Evolutionary conservation across 148 eudicot species (phyloP).

Genomic region (Limonium bicolor): DNA sequence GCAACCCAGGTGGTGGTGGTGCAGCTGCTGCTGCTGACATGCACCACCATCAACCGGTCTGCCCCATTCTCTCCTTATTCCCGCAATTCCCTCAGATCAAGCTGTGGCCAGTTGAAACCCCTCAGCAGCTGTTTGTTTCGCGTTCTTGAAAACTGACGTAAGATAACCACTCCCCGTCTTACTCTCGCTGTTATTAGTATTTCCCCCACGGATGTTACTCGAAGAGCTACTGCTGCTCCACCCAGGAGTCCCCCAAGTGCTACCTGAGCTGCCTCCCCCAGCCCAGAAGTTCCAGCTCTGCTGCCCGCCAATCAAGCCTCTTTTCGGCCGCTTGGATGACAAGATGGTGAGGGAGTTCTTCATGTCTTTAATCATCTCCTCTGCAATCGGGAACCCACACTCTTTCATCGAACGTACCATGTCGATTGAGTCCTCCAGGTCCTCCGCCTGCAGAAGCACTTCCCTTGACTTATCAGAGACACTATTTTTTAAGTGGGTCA

Average conservation of each 20-base stretch:
- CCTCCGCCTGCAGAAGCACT: constrained; percentile 56
- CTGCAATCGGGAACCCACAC: constrained; percentile 54
- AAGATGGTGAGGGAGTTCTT: constrained; percentile 36
- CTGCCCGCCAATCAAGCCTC: constrained; percentile 36
- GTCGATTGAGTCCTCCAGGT: constrained; percentile 65
- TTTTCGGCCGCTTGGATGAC: constrained; percentile 42
- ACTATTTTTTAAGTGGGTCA: constrained; percentile 40
- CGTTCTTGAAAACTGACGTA: constrained; percentile 40
- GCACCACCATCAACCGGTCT: constrained; percentile 1
- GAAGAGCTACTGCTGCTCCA: constrained; percentile 41
- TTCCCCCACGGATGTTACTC: constrained; percentile 5
- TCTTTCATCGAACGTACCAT: constrained; percentile 75
- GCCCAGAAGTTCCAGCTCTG: constrained; percentile 27
- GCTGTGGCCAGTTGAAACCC: constrained; percentile 34
- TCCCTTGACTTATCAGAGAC: constrained; percentile 40
- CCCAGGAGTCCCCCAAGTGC: constrained; percentile 46
- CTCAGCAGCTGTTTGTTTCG: constrained; percentile 49
- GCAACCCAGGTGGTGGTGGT: constrained; percentile 4
- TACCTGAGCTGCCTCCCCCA: constrained; percentile 21
- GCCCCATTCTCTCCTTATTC: constrained; percentile 8
- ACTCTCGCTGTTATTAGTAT: no score
- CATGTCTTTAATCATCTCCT: constrained; percentile 69
- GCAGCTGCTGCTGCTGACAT: neutral
- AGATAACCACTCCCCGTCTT: constrained; percentile 28
- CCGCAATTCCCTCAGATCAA: constrained; percentile 17